Percentiles rank a stretch among this genome's conserved stretches.
Conservation (phyloP, 306 rosid species). For the Trifolium dubium region DNA sequence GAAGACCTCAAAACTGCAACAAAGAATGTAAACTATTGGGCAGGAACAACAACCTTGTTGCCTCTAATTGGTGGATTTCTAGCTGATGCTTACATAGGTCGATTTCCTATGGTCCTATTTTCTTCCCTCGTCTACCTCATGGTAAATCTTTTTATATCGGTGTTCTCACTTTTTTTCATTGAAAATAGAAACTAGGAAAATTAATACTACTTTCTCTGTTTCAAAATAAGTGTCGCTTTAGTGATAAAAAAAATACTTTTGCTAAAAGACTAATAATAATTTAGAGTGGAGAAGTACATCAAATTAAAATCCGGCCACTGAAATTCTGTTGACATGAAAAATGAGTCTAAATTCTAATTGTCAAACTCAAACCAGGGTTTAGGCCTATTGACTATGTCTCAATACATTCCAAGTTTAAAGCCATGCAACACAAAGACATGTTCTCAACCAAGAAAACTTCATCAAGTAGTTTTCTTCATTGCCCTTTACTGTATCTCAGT, state of each 20-base stretch:
- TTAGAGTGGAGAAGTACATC: no score
- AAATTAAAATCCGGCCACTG: no score
- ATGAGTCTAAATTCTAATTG: not conserved
- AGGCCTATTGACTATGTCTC: slow-evolving; percentile 54
- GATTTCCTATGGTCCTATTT: slow-evolving; percentile 48
- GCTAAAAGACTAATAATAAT: no score
- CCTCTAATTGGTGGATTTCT: slow-evolving; percentile 58
- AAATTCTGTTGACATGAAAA: no score
- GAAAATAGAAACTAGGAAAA: no score
- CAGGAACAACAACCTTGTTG: slow-evolving; percentile 59
- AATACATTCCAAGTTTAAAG: slow-evolving; percentile 50
- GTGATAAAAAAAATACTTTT: no score
- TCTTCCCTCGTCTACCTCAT: slow-evolving; percentile 54
- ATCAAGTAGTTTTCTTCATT: slow-evolving; percentile 57
- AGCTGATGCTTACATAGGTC: slow-evolving; percentile 63
- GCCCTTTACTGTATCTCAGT: slow-evolving; percentile 53
- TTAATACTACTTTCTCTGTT: no score
- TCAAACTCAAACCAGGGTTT: slow-evolving; percentile 46
- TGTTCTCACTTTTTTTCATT: not conserved
- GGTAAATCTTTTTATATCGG: slow-evolving; percentile 40
- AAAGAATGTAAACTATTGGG: slow-evolving; percentile 63
- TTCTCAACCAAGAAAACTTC: slow-evolving; percentile 48
- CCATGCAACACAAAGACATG: slow-evolving; percentile 47
- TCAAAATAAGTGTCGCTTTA: no score
- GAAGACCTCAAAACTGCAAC: slow-evolving; percentile 60